phyloP scores from a whole-genome alignment of 2,329 filamentous ascomycete genomes.

The Sporothrix luriei region DNA sequence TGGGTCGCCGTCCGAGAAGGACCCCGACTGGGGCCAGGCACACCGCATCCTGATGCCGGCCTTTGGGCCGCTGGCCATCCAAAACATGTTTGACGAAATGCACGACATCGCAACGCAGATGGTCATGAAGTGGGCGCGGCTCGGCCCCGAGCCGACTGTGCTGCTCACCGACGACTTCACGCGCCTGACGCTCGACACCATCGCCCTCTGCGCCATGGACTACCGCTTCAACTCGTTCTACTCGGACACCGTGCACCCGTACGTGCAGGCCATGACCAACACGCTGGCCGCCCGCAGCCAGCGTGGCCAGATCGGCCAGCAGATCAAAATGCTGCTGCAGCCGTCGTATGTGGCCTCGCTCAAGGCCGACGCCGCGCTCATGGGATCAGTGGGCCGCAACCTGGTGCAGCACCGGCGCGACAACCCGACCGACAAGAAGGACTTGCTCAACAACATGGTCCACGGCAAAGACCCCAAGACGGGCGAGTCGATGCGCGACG shows the following conservation, averaged over 20 bases:
- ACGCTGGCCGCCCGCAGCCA: constrained; percentile 45
- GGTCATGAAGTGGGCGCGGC: constrained; percentile 67
- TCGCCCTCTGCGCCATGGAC: constrained; percentile 62
- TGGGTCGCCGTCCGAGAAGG: constrained; percentile 42
- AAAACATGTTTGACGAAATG: constrained; percentile 69
- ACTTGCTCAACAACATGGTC: constrained; percentile 71
- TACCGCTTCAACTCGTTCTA: constrained; percentile 67
- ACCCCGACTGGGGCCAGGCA: constrained; percentile 68
- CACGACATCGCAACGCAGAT: constrained; percentile 68
- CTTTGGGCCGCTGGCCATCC: constrained; percentile 69
- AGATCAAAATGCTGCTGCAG: constrained; percentile 28
- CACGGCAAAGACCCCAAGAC: constrained; percentile 68
- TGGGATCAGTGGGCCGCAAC: constrained; percentile 29
- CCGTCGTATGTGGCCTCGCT: constrained; percentile 30
- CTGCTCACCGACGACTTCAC: constrained; percentile 66
- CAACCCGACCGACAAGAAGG: constrained; percentile 56
- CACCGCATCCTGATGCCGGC: constrained; percentile 67
- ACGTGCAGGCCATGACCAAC: constrained; percentile 65
- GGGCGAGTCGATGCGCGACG: constrained; percentile 66
- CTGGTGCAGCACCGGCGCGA: constrained; percentile 33
- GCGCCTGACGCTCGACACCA: constrained; percentile 62
- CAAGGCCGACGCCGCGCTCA: constrained; percentile 30
- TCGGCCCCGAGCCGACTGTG: constrained; percentile 60
- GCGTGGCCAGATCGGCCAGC: constrained; percentile 30
- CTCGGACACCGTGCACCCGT: constrained; percentile 66